Conservation (phyloP, 345 rosid species). For the Bretschneidera sinensis region DNA sequence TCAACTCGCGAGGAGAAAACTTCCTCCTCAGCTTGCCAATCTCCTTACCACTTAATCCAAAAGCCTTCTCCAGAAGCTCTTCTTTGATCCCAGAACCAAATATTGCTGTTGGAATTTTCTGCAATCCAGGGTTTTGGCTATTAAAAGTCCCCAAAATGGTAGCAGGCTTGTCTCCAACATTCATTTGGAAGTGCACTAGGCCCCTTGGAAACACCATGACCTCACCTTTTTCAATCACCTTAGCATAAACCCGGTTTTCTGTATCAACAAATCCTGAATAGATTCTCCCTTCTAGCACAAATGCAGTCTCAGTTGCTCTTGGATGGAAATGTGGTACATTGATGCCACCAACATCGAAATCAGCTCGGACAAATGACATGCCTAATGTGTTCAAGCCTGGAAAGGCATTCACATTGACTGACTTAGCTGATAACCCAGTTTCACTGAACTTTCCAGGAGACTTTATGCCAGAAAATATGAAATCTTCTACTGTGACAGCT, state of each 20-base stretch:
- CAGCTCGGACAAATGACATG: constrained; percentile 67
- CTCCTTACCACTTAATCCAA: constrained; percentile 61
- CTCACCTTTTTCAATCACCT: constrained; percentile 71
- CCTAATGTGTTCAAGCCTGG: constrained; percentile 78
- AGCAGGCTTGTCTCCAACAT: constrained; percentile 60
- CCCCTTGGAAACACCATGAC: constrained; percentile 90
- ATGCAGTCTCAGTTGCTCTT: constrained; percentile 65
- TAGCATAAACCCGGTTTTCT: constrained; percentile 50
- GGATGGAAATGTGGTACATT: constrained; percentile 85
- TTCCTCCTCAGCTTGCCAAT: constrained; percentile 52
- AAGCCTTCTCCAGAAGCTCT: constrained; percentile 66
- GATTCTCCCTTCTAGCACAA: constrained; percentile 51
- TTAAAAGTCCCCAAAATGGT: constrained; percentile 63
- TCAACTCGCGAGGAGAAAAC: constrained; percentile 25
- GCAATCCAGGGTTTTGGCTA: constrained; percentile 71
- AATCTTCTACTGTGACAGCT: constrained; percentile 52
- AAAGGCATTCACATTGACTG: constrained; percentile 53
- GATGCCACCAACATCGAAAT: constrained; percentile 56
- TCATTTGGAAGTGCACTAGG: constrained; percentile 79
- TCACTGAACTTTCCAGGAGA: constrained; percentile 41
- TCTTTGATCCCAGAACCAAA: constrained; percentile 70
- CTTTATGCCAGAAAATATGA: constrained; percentile 59
- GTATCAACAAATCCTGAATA: constrained; percentile 82
- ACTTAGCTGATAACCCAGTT: constrained; percentile 50
- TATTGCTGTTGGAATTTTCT: constrained; percentile 56